A percentile compares a stretch with the other conserved stretches of the same genome.
These are phyloP conservation scores for Cicer chorassanicum DNA, from an alignment of 306 rosid genomes.

Conservation along the genomic window DNA sequence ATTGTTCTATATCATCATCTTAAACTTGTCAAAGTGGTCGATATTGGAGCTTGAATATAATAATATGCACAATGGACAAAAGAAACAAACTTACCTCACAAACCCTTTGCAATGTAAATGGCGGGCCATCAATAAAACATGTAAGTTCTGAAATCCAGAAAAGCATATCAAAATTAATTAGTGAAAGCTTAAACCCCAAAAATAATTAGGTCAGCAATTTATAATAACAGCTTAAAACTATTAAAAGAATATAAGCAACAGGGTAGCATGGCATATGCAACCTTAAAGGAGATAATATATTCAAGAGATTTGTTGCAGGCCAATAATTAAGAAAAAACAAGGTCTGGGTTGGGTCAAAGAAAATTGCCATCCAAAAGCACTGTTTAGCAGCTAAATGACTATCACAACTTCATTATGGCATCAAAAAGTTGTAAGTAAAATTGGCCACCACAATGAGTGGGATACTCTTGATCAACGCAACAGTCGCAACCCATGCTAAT, in stretches of 20 bases:
- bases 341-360: not conserved
- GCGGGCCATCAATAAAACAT: constrained; percentile 88
- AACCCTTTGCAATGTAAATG: constrained; percentile 92
- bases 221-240: constrained; percentile 8
- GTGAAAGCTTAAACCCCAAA: constrained; percentile 15
- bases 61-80: constrained; percentile 13
- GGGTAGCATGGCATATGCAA: constrained; percentile 7
- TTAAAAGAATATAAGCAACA: constrained; percentile 12
- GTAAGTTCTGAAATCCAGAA: constrained; percentile 68
- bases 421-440: constrained; percentile 10
- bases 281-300: constrained; percentile 4
- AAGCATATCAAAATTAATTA: constrained; percentile 37
- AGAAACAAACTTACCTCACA: constrained; percentile 68
- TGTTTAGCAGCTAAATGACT: constrained; percentile 30
- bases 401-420: constrained; percentile 26
- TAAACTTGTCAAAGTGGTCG: not conserved
- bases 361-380: not conserved
- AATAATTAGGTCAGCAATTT: not conserved
- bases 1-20: constrained; percentile 23
- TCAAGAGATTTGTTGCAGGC: constrained; percentile 7
- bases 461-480: constrained; percentile 7
- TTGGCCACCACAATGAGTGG: constrained; percentile 1
- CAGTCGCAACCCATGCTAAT: constrained; percentile 7
- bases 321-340: not conserved
- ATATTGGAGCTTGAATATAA: constrained; percentile 10